Conservation (phyloP, 805 yeast species). For the Pichia cabralensis region DNA sequence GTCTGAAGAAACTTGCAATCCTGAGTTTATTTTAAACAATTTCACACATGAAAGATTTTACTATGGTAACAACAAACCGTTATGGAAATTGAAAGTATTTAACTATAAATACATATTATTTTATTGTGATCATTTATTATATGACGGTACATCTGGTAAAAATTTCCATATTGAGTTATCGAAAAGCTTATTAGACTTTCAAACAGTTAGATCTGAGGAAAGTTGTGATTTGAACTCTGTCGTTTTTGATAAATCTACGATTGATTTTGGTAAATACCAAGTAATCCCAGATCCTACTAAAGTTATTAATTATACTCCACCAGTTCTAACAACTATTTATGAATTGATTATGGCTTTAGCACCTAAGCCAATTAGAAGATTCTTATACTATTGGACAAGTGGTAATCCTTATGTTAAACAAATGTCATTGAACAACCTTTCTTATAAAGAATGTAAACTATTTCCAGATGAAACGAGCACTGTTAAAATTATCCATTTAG, state of each 20-base stretch:
- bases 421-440: not conserved
- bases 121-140: constrained; percentile 24
- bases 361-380: not conserved
- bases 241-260: constrained; percentile 2
- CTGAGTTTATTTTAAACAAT: not conserved
- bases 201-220: not conserved
- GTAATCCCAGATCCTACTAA: constrained; percentile 2
- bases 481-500: too few species aligned
- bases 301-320: not conserved
- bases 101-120: constrained; percentile 7
- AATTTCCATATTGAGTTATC: constrained; percentile 24
- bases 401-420: not conserved
- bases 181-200: not conserved
- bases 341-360: not conserved
- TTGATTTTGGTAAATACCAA: not conserved
- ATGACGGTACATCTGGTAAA: constrained; percentile 27
- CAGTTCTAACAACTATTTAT: not conserved
- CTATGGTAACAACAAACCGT: constrained; percentile 7
- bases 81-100: constrained; percentile 3
- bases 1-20: constrained; percentile 1
- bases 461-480: too few species aligned
- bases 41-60: not conserved
- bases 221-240: not conserved
- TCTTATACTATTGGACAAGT: not conserved
- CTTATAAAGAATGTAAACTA: not conserved